Evolutionary conservation across 257 asterid genomes (phyloP), one percentile per base, ranked within the genome.

Genomic region (Cinchona pubescens): DNA sequence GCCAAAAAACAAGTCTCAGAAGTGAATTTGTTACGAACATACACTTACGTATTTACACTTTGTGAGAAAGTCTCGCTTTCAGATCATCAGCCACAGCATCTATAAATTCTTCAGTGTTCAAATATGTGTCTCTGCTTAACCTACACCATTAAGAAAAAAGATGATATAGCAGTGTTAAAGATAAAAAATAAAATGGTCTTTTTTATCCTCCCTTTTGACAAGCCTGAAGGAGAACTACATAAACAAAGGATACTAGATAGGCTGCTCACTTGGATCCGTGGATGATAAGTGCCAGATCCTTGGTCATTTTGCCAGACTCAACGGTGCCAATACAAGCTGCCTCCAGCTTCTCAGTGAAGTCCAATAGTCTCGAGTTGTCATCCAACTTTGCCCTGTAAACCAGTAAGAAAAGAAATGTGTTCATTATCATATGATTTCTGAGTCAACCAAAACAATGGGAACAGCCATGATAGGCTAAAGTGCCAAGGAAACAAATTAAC

Each of bases 231-330:
- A 10, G 19, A 43, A 62, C 19, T 29, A 58, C 27, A 55, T 19
- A 40, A 14, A 35, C 23, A 15, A 4, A 51, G 48, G 37, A 27
- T 2, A 56, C 29, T 12, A n/a, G 18, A 42, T 49, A 63, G 45
- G 11, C 19, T 37, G 78, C 94, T 85, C 87, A 95, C 99, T 88
- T 89, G 81, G 98, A 85, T 79, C 99, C 99, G 67, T 92, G 95
- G 87, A 83, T 88, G 69, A 95, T 88, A 56, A 95, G 98, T 76
- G 99, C 96, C 61, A 95, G 95, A 85, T 95, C 99, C 84, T 95
- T 95, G 67, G 99, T 95, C 99, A 95, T 95, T 89, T 92, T 95
- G 6, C 96, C 98, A 11, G 96, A 83, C 83, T 95, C 99, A 74
- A 92, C 99, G 2, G 87, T 90, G 73, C 97, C 90, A 70, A 92